These are phyloP conservation scores for Venustampulla echinocandica DNA, from an alignment of 495 filamentous ascomycete genomes.

Conservation along the genomic window DNA sequence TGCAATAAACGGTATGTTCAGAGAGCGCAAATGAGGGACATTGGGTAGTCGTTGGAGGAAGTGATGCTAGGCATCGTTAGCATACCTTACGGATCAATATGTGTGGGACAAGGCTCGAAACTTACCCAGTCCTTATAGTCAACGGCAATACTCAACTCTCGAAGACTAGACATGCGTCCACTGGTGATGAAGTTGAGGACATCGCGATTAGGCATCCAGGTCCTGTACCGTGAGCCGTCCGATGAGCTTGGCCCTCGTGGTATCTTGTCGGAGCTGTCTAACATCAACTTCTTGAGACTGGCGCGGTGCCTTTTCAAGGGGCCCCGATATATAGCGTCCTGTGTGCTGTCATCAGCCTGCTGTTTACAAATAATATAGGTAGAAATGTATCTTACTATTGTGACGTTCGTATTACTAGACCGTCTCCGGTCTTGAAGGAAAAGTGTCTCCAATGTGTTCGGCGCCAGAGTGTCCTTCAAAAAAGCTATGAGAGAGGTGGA, in stretches of 20 bases:
- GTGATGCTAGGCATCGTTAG: too few species aligned
- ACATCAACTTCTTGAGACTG: constrained; percentile 68
- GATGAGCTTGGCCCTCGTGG: constrained; percentile 25
- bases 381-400: constrained; percentile 33
- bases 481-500: constrained; percentile 71
- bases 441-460: constrained; percentile 75
- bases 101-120: constrained; percentile 16
- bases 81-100: constrained; percentile 24
- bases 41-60: constrained; percentile 78
- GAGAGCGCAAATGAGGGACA: constrained; percentile 63
- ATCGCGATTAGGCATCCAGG: constrained; percentile 72
- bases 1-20: constrained; percentile 69
- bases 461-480: constrained; percentile 75
- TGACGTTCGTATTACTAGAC: constrained; percentile 45
- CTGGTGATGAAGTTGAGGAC: constrained; percentile 72
- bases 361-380: neutral
- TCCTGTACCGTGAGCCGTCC: constrained; percentile 45
- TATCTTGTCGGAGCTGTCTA: constrained; percentile 59
- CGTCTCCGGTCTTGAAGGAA: constrained; percentile 69
- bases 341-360: neutral
- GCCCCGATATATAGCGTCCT: constrained; percentile 64
- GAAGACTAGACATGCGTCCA: constrained; percentile 68
- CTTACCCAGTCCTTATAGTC: constrained; percentile 84
- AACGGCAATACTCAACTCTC: constrained; percentile 68
- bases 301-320: constrained; percentile 62